These are phyloP conservation scores for Phytophthora citrophthora DNA, from an alignment of 352 stramenopile genomes.

Conservation along the genomic window DNA sequence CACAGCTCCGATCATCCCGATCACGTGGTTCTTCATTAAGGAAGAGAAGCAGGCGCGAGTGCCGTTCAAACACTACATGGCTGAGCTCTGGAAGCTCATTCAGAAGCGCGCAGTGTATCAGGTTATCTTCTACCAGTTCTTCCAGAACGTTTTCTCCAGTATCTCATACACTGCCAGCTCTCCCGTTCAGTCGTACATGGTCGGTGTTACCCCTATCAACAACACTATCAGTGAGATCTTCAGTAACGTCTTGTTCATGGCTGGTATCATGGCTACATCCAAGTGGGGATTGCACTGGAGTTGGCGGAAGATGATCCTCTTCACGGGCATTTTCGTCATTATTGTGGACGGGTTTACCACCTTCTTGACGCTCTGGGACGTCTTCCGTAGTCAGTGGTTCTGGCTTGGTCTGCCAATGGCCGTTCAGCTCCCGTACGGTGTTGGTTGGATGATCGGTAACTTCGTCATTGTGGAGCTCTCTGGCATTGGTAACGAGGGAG, in stretches of 20 bases:
- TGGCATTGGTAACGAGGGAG: conserved; percentile 50
- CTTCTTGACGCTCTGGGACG: conserved; percentile 45
- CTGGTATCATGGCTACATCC: conserved; percentile 30
- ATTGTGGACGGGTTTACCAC: conserved; percentile 38
- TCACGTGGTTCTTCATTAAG: conserved; percentile 49
- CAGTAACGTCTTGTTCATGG: conserved; percentile 37
- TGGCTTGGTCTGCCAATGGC: conserved; percentile 39
- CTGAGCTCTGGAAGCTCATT: conserved; percentile 40
- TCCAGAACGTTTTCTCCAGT: conserved; percentile 40
- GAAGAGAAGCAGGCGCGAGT: conserved; percentile 37
- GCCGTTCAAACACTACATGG: conserved; percentile 36
- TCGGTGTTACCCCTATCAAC: conserved; percentile 37
- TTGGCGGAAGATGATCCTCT: conserved; percentile 42
- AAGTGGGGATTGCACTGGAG: conserved; percentile 54
- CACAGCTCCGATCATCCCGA: conserved; percentile 28
- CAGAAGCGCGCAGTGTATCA: conserved; percentile 50
- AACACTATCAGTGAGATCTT: conserved; percentile 39
- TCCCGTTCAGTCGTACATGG: conserved; percentile 41
- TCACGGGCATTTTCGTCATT: conserved; percentile 35
- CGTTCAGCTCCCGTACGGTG: conserved; percentile 32
- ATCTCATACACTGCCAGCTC: conserved; percentile 36
- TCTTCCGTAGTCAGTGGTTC: conserved; percentile 50
- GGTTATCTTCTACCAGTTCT: conserved; percentile 51
- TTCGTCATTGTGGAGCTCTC: conserved; percentile 52
- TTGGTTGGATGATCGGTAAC: conserved; percentile 40